Base-by-base conservation (phyloP, 2,329 filamentous ascomycete genomes). In the Zymoseptoria crescenta region DNA sequence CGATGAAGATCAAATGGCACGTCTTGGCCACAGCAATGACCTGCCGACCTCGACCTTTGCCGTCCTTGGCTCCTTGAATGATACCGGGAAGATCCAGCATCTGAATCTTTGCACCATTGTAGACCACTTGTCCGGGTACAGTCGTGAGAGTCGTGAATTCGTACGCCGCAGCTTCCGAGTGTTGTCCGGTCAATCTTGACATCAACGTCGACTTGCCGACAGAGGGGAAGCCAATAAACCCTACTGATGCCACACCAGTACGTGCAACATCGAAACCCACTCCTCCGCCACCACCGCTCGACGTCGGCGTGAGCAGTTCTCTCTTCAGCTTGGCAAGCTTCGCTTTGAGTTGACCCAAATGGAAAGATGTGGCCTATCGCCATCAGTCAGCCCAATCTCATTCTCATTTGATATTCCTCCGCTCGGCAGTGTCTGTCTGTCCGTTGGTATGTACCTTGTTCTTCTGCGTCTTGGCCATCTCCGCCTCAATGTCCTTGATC, bases 21-120 rank as follows among this genome's bases (percentile, higher is more conserved):
- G 94, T 97, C 81, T 99, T 99, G 61, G 94, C 93, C 54, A 99
- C 94, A 8, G 94, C 94, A 79, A 99, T 99, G 71, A 99, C 94
- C 79, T 99, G 94, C 68, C 93, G 86, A 82, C 94, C 94, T 81
- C 94, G 87, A 79, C 94, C 94, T 73, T 96, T 95, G 65, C 94
- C 94, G 74, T 99, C 94, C 77, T 99, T 97, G 68, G 94, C 94
- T 72, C 94, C 94, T 76, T 97, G 90, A 67, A 99, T 99, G 71
- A 99, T 99, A 85, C 94, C 94, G 1, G 94, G 94, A 72, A 99
- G 81, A 82, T 99, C 94, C 64, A 99, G 89, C 78, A 99, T 97
- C 76, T 99, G 94, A 68, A 99, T 88, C 70, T 96, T 96, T 53
- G 94, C 94, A 60, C 93, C 94, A 72, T 99, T 97, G 78, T 97